phyloP scores from a whole-genome alignment of 306 rosid species.

The Begonia masoniana region DNA sequence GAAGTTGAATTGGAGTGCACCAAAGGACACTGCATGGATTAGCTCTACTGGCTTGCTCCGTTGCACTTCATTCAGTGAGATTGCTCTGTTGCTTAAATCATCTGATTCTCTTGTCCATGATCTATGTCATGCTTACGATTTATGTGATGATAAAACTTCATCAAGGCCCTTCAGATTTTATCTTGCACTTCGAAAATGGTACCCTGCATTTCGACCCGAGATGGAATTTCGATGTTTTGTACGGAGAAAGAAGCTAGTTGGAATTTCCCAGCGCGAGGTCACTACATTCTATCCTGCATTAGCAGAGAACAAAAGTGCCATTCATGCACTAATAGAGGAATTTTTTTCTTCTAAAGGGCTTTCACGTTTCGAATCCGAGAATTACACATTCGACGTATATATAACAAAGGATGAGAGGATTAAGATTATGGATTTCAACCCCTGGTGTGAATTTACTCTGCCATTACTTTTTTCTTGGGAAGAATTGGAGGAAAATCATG shows the following conservation, averaged over 20 bases:
- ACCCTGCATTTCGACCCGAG: conserved; percentile 43
- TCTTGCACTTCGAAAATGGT: conserved; percentile 76
- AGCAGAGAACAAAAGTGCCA: conserved; percentile 25
- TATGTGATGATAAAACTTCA: conserved; percentile 37
- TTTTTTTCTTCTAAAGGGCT: conserved; percentile 32
- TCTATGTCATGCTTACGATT: conserved; percentile 74
- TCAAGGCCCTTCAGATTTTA: conserved; percentile 43
- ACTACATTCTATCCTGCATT: conserved; percentile 59
- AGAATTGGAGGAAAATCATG: conserved; percentile 30
- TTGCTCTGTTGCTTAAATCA: conserved; percentile 49
- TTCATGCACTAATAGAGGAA: conserved; percentile 19
- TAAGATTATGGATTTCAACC: conserved; percentile 73
- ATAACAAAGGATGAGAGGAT: conserved; percentile 34
- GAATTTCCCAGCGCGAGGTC: conserved; percentile 63
- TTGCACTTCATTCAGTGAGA: conserved; percentile 61
- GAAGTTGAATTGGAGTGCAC: conserved; percentile 83
- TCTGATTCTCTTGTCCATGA: conserved; percentile 77
- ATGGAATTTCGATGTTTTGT: conserved; percentile 83
- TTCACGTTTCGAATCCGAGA: conserved; percentile 36
- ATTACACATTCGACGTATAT: conserved; percentile 60
- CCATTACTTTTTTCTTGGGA: conserved; percentile 66
- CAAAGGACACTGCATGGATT: conserved; percentile 80
- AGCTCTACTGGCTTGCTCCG: conserved; percentile 36
- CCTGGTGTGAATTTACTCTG: conserved; percentile 67
- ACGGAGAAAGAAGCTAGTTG: conserved; percentile 26